phyloP scores from a whole-genome alignment of 768 basidiomycete genomes.

The Boletellus ananas region DNA sequence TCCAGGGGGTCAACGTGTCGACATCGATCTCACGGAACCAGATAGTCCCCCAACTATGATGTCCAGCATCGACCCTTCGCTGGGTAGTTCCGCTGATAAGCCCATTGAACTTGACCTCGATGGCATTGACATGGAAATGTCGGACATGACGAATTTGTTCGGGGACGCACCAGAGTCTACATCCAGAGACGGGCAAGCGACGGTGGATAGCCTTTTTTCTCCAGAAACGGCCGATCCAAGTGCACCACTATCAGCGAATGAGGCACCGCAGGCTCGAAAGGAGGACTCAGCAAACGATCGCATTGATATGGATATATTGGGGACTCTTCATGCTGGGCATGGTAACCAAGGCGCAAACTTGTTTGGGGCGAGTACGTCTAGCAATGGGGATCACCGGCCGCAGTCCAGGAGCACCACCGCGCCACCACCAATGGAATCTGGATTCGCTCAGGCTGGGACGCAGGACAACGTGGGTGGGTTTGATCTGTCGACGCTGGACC shows the following conservation, averaged over 20 bases:
- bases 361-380: conserved; percentile 29
- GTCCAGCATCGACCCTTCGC: conserved; percentile 27
- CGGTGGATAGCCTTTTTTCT: conserved; percentile 51
- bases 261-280: conserved; percentile 19
- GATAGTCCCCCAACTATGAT: conserved; percentile 29
- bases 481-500: conserved; percentile 47
- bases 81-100: conserved; percentile 70
- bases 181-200: conserved; percentile 32
- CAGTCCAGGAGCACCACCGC: conserved; percentile 23
- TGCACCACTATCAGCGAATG: conserved; percentile 12
- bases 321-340: conserved; percentile 25
- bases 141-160: conserved; percentile 48
- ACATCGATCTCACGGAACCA: conserved; percentile 60
- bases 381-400: conserved; percentile 10
- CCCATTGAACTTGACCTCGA: conserved; percentile 81
- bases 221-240: conserved; percentile 34
- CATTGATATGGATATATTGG: conserved; percentile 38
- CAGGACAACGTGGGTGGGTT: conserved; percentile 35
- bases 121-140: conserved; percentile 60
- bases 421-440: conserved; percentile 42
- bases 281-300: conserved; percentile 12
- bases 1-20: conserved; percentile 32
- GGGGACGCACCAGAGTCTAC: conserved; percentile 42
- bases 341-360: conserved; percentile 14
- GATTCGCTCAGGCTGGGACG: conserved; percentile 31